phyloP scores from a whole-genome alignment of 257 asterid species.

The Solanum peruvianum region DNA sequence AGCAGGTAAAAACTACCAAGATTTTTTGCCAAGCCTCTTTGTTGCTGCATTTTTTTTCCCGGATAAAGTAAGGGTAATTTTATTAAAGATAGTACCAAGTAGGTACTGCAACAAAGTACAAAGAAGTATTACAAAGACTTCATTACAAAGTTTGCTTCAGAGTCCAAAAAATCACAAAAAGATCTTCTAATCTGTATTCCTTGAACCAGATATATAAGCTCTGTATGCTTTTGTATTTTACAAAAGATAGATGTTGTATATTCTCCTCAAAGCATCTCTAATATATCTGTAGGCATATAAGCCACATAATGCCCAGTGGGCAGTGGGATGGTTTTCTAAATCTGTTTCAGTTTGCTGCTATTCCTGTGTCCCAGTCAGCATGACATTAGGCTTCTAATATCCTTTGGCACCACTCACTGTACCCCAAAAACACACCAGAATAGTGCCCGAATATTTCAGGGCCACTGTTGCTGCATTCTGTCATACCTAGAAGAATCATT shows the following conservation, averaged over 20 bases:
- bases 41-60: background rate
- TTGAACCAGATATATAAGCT: background rate
- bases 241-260: background rate
- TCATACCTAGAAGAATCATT: background rate
- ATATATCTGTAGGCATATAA: background rate
- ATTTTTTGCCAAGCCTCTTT: background rate
- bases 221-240: background rate
- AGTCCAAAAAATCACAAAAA: background rate
- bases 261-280: background rate
- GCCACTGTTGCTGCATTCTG: background rate
- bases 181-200: background rate
- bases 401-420: background rate
- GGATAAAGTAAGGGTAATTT: background rate
- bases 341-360: background rate
- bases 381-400: background rate
- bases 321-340: background rate
- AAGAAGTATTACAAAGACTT: background rate
- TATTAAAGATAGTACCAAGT: background rate
- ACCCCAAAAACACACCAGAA: background rate
- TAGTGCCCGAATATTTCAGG: background rate
- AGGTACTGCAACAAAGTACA: background rate
- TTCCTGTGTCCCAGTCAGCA: background rate
- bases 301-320: background rate
- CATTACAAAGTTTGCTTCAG: background rate
- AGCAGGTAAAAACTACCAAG: conserved; percentile 36